A percentile compares a stretch with the other conserved stretches of the same genome.
Evolutionary conservation across 371 early-diverging fungal species (phyloP).

Genomic region (Mucor sp.): DNA sequence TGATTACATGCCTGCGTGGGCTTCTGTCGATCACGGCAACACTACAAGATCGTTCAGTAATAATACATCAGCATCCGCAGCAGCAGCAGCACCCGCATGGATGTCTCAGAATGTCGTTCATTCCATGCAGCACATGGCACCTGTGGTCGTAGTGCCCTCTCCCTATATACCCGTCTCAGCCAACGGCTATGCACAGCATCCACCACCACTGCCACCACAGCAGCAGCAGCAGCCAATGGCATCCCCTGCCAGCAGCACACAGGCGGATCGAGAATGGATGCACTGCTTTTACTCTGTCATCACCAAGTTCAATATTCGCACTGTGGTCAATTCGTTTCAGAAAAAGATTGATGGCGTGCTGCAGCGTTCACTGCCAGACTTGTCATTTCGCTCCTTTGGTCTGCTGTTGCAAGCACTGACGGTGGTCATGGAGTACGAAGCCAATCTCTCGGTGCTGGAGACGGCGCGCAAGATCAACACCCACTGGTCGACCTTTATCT

Average conservation of each 20-base stretch:
- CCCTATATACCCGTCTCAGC: slow-evolving; percentile 6
- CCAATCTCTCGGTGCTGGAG: not conserved
- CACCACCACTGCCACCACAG: too few relatives aligned
- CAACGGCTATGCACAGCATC: not conserved
- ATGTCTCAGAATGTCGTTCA: not conserved
- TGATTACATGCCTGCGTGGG: slow-evolving; percentile 14
- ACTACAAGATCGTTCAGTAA: not conserved
- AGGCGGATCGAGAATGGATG: slow-evolving; percentile 6
- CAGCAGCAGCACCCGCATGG: not conserved
- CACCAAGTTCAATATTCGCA: not conserved
- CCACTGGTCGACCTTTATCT: not conserved
- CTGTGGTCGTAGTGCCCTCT: slow-evolving; percentile 5
- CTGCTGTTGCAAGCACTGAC: slow-evolving; percentile 19
- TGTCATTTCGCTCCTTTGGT: slow-evolving; percentile 19
- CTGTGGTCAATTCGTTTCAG: slow-evolving; percentile 7
- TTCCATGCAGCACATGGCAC: not conserved
- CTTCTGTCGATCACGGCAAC: not conserved
- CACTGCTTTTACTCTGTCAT: slow-evolving; percentile 4
- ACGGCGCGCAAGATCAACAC: slow-evolving; percentile 1
- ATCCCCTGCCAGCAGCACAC: not conserved
- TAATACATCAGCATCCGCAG: not conserved
- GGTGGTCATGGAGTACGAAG: slow-evolving; percentile 11
- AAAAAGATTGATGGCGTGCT: slow-evolving; percentile 14
- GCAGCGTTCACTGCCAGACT: not conserved
- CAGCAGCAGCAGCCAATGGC: not conserved